Conservation (phyloP, 129 eudicot genomes). For the Smallanthus sonchifolius region DNA sequence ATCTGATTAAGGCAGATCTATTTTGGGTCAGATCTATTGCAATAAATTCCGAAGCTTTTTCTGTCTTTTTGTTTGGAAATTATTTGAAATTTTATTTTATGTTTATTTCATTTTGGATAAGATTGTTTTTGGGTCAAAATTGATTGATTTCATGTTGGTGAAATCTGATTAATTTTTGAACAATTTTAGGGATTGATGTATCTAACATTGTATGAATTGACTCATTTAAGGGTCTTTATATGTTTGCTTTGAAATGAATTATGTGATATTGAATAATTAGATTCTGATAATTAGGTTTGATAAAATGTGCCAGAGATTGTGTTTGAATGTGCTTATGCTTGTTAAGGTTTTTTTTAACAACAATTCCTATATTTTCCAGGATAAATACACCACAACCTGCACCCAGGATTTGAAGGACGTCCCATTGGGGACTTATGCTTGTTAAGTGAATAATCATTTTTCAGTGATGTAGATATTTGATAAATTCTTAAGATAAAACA, state of each 20-base stretch:
- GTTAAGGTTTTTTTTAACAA: too few species aligned
- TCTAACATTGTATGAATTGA: background rate
- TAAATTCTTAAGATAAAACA: background rate
- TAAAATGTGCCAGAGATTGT: background rate
- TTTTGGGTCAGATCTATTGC: conserved; percentile 27
- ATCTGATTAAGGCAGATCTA: conserved; percentile 26
- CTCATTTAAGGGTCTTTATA: background rate
- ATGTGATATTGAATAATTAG: background rate
- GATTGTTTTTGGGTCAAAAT: conserved; percentile 3
- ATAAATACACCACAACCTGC: too few species aligned
- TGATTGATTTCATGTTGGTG: conserved; percentile 9
- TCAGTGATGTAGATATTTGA: background rate
- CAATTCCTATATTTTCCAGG: too few species aligned
- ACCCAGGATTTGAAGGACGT: too few species aligned
- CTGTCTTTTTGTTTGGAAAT: background rate
- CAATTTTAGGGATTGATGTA: background rate
- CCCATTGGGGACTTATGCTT: too few species aligned
- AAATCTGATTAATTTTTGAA: background rate
- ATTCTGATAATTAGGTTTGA: background rate
- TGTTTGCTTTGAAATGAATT: background rate
- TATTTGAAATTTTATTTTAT: background rate
- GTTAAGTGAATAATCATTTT: background rate
- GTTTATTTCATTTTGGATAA: background rate
- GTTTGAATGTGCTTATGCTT: conserved; percentile 2
- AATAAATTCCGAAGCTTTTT: conserved; percentile 6